phyloP scores from a whole-genome alignment of 1,284 basidiomycete species.

The Bjerkandera adusta region DNA sequence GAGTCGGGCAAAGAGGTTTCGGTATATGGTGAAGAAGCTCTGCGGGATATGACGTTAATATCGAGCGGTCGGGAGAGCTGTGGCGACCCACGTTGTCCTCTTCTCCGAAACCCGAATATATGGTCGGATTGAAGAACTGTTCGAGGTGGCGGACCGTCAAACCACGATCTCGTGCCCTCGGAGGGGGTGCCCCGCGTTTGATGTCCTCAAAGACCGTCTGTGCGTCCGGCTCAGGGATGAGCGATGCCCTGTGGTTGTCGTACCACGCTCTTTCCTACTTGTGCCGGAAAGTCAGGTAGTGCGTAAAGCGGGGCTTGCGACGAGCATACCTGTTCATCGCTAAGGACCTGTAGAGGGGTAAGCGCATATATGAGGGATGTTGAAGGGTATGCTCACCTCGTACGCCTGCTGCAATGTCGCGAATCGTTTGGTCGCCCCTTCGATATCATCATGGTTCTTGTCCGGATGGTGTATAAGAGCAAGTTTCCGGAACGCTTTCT shows the following conservation, averaged over 20 bases:
- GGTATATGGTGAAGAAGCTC: slow-evolving; percentile 92
- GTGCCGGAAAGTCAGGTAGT: slow-evolving; percentile 17
- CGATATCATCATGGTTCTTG: slow-evolving; percentile 81
- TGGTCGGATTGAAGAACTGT: slow-evolving; percentile 80
- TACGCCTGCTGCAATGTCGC: slow-evolving; percentile 92
- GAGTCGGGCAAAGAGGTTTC: slow-evolving; percentile 85
- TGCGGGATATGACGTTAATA: slow-evolving; percentile 29
- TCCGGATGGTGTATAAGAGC: slow-evolving; percentile 89
- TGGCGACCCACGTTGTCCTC: slow-evolving; percentile 59
- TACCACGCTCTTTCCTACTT: slow-evolving; percentile 97
- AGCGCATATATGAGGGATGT: background rate
- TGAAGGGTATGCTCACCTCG: slow-evolving; percentile 53
- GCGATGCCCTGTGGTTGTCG: slow-evolving; percentile 90
- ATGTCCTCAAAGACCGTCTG: slow-evolving; percentile 86
- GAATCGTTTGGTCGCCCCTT: slow-evolving; percentile 88
- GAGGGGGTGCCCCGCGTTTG: slow-evolving; percentile 63
- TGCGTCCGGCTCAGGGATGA: slow-evolving; percentile 80
- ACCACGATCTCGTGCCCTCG: slow-evolving; percentile 76
- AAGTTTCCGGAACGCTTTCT: slow-evolving; percentile 82
- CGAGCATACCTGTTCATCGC: slow-evolving; percentile 82
- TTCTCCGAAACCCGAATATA: slow-evolving; percentile 76
- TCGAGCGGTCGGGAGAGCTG: background rate
- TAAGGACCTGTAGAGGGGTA: slow-evolving; percentile 60
- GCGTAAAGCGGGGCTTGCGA: background rate
- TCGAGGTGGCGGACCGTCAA: slow-evolving; percentile 80